These are phyloP conservation scores for Boeremia exigua DNA, from an alignment of 2,329 filamentous ascomycete species.

Conservation along the genomic window DNA sequence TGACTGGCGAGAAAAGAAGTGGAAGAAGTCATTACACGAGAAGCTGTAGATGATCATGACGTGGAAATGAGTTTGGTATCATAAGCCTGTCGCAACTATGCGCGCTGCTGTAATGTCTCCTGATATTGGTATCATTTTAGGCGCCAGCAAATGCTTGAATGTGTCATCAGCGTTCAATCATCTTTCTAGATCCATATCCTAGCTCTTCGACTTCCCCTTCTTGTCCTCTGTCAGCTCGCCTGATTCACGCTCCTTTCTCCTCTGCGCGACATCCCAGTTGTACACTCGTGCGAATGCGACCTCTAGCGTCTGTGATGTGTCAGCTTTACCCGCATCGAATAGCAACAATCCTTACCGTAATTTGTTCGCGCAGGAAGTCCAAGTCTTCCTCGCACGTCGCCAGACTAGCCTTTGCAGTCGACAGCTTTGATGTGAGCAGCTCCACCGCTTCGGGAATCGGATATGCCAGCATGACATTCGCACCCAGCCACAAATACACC, in stretches of 20 bases:
- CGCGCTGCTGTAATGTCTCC: not conserved
- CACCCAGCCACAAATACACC: conserved; percentile 97
- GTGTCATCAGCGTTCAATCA: not conserved
- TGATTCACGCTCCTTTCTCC: conserved; percentile 83
- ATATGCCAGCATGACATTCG: conserved; percentile 97
- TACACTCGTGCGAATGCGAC: conserved; percentile 97
- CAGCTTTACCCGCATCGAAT: conserved; percentile 10
- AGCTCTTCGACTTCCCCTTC: conserved; percentile 37
- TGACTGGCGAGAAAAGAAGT: conserved; percentile 32
- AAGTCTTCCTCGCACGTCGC: conserved; percentile 94
- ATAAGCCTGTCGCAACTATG: not conserved
- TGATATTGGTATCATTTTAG: conserved; percentile 13
- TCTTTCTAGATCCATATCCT: not conserved
- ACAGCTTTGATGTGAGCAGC: conserved; percentile 77
- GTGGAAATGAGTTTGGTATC: not conserved
- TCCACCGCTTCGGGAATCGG: conserved; percentile 85
- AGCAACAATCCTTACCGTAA: conserved; percentile 69
- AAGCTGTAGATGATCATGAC: not conserved
- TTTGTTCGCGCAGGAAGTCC: conserved; percentile 94
- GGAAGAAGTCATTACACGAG: conserved; percentile 30
- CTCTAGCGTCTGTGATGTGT: conserved; percentile 76
- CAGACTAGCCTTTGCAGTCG: conserved; percentile 78
- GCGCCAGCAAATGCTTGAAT: conserved; percentile 5
- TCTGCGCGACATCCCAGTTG: conserved; percentile 98
- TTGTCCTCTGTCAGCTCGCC: conserved; percentile 54